Evolutionary conservation across 768 basidiomycete genomes (phyloP), one percentile per base, ranked within the genome.

Genomic region (Serendipita sp.): DNA sequence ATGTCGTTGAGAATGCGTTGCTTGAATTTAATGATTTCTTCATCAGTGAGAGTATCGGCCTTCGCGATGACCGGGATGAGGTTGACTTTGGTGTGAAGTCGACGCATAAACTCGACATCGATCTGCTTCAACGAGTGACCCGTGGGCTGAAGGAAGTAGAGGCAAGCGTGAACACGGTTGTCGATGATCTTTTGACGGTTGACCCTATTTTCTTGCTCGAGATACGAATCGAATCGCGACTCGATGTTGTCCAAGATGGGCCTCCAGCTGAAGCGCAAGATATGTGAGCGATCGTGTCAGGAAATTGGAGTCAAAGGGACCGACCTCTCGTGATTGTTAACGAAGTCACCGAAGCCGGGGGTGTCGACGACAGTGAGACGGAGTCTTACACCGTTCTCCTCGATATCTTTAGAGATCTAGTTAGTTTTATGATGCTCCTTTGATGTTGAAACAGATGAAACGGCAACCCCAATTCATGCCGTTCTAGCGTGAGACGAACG

Each of bases 51-150:
- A 37, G 96, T 98, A 74, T 99, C 96, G 7, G 92, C 86, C 78
- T 99, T 99, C 67, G 96, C 96, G 70, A 99, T 98, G 73, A 99
- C 84, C 65, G 96, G 96, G 69, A 99, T 98, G 70, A 99, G 79
- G 78, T 99, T 99, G 77, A 99, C 96, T 75, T 89, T 92, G 69
- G 88, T 92, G 75, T 97, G 94, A 45, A 99, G 83, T 69, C 93
- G 82, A 68, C 92, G 86, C 96, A 99, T 98, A 76, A 97, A 96
- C 75, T 98, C 96, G 67, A 99, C 89, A 75, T 99, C 96, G 71
- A 99, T 88, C 68, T 93, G 93, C 77, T 97, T 97, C 71, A 99
- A 96, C 92, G 94, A 86, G 75, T 99, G 96, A 66, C 96, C 95
- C 1, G 95, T 98, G 41, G 96, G 92, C 72, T 98, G 93, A 69